Base-by-base conservation (phyloP, 2,329 filamentous ascomycete genomes). In the Alternaria brassicae region DNA sequence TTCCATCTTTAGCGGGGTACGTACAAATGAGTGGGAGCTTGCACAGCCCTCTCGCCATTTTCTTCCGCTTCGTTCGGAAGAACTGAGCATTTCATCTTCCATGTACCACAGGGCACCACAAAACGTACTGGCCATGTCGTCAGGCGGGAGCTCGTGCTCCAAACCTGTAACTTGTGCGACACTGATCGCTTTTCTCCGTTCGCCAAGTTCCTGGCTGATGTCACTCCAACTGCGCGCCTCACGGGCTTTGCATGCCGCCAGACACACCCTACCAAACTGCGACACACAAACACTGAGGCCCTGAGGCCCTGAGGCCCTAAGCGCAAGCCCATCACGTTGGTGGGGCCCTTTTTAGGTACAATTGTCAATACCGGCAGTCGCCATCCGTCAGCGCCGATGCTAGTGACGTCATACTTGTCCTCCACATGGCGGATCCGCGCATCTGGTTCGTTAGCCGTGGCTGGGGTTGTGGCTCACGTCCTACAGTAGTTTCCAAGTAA, bases 1-100 rank as follows among this genome's bases (percentile, higher is more conserved):
- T 63, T 64, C 58, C 45, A 39, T 37, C 21, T 50, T 54, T 45
- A 55, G 60, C 19, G 52, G 52, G 52, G 41, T 58, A 47, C 55
- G 32, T 44, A 39, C 8, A 32, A 57, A 57, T 40, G 55, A 32
- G 55, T 40, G 55, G 55, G 41, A 53, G 53, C 42, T 17, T 19
- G 53, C 44, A 4, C 40, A 47, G 39, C 49, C 49, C 25, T 39
- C 49, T 27, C 41, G 19, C 32, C 28, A 25, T 37, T 37, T 15
- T 44, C 41, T 34, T 48, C 32, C 52, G 13, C 27, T 13, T 53
- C 50, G 42, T 36, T 15, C 9, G 21, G 28, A 25, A 23, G 7
- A 17, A 12, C 19, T 19, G 5, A 52, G 36, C 32, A 27, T 34
- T 17, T 19, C 47, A 41, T 47, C 41, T 28, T 47, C 25, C n/a